phyloP scores from a whole-genome alignment of 257 asterid genomes.

The Sherardia arvensis region DNA sequence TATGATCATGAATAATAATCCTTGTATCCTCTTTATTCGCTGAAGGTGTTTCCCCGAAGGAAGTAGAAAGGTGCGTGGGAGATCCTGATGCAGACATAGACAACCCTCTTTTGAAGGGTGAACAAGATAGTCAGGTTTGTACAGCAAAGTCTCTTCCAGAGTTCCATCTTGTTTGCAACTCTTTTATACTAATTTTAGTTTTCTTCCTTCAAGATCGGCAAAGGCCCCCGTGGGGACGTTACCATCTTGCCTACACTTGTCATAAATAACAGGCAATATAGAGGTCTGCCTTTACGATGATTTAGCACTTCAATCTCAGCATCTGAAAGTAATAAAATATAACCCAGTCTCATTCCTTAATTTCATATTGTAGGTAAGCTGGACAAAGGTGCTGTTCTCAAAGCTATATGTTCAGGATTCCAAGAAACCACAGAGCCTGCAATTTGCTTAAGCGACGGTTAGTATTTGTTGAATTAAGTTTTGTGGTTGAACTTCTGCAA shows the following conservation, averaged over 20 bases:
- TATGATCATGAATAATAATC: neutral
- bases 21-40: neutral
- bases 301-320: neutral
- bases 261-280: conserved; percentile 47
- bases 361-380: conserved; percentile 34
- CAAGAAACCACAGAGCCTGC: conserved; percentile 64
- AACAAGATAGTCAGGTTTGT: conserved; percentile 47
- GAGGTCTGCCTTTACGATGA: conserved; percentile 28
- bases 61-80: conserved; percentile 76
- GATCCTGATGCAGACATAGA: conserved; percentile 69
- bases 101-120: conserved; percentile 58
- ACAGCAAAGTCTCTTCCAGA: neutral
- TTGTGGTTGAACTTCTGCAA: neutral
- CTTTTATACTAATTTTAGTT: neutral
- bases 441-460: conserved; percentile 47
- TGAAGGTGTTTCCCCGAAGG: conserved; percentile 59
- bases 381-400: conserved; percentile 57
- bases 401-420: conserved; percentile 60
- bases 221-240: conserved; percentile 55
- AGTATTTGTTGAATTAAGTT: conserved; percentile 4
- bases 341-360: neutral
- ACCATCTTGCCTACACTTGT: conserved; percentile 64
- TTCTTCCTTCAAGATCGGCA: conserved; percentile 36
- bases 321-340: neutral
- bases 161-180: neutral